phyloP scores from a whole-genome alignment of 768 basidiomycete genomes.

The Lentinula raphanica region DNA sequence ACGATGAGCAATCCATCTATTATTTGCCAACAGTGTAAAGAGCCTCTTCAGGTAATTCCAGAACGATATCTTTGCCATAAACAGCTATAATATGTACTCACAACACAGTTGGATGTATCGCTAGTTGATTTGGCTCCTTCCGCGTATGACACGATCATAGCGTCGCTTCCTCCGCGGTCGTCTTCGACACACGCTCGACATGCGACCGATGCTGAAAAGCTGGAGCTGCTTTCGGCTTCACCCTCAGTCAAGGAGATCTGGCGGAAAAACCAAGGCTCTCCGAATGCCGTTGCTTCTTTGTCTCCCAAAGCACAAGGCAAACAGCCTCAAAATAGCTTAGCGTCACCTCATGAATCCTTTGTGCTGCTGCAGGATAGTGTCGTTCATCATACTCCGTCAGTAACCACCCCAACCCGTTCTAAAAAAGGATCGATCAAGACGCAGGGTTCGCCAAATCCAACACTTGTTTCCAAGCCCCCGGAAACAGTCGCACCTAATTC shows the following conservation, averaged over 20 bases:
- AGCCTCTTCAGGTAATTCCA: constrained; percentile 67
- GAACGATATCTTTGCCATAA: constrained; percentile 9
- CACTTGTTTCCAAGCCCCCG: constrained; percentile 25
- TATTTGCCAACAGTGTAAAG: constrained; percentile 87
- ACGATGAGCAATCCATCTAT: constrained; percentile 32
- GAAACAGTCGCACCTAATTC: constrained; percentile 56
- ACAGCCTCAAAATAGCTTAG: constrained; percentile 47
- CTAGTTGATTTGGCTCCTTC: constrained; percentile 81
- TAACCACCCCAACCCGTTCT: constrained; percentile 35
- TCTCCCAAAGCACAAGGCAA: constrained; percentile 58
- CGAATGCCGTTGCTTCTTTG: constrained; percentile 30
- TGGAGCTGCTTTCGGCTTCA: constrained; percentile 42
- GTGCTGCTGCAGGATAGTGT: constrained; percentile 85
- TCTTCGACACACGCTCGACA: constrained; percentile 32
- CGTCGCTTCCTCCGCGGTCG: constrained; percentile 44
- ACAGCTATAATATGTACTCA: neutral
- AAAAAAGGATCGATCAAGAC: constrained; percentile 41
- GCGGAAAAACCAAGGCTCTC: constrained; percentile 47
- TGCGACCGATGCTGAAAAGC: constrained; percentile 38
- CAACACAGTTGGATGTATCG: constrained; percentile 77
- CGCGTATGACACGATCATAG: constrained; percentile 79
- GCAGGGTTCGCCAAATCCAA: constrained; percentile 13
- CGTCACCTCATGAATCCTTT: constrained; percentile 81
- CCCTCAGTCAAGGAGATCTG: constrained; percentile 56
- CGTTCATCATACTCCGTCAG: constrained; percentile 62